A percentile compares a stretch with the other conserved stretches of the same genome.
phyloP scores from a whole-genome alignment of 2,329 filamentous ascomycete species.

The Fusarium zealandicum region DNA sequence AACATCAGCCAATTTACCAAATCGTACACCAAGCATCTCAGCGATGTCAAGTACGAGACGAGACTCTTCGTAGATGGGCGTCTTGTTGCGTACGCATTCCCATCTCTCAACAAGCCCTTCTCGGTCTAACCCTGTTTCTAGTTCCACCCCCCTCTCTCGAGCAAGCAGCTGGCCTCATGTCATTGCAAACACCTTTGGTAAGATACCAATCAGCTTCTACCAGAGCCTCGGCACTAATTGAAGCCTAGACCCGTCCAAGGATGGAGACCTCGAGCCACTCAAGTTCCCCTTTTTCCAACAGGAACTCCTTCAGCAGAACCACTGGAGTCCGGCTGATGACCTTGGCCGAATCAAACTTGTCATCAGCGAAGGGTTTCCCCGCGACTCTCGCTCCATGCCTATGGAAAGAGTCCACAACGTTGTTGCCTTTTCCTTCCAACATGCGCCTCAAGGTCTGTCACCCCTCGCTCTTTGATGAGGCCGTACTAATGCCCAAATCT shows the following conservation, averaged over 20 bases:
- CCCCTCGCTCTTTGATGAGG: no score
- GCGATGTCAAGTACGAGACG: conserved; percentile 68
- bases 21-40: conserved; percentile 61
- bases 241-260: conserved; percentile 58
- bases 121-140: conserved; percentile 39
- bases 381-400: conserved; percentile 58
- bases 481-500: neutral
- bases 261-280: conserved; percentile 66
- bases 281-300: conserved; percentile 76
- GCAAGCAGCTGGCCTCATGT: conserved; percentile 59
- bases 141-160: conserved; percentile 62
- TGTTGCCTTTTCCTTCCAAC: conserved; percentile 83
- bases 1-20: conserved; percentile 64
- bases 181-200: conserved; percentile 55
- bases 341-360: conserved; percentile 78
- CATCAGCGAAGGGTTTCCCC: conserved; percentile 74
- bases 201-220: neutral
- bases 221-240: neutral
- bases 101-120: neutral
- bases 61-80: conserved; percentile 73
- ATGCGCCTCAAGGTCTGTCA: conserved; percentile 75
- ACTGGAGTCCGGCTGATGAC: conserved; percentile 76
- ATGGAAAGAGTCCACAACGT: conserved; percentile 76
- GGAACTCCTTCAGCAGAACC: conserved; percentile 71
- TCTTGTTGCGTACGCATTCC: conserved; percentile 61